Conservation (phyloP, 345 rosid species). For the Dipteronia dyeriana region DNA sequence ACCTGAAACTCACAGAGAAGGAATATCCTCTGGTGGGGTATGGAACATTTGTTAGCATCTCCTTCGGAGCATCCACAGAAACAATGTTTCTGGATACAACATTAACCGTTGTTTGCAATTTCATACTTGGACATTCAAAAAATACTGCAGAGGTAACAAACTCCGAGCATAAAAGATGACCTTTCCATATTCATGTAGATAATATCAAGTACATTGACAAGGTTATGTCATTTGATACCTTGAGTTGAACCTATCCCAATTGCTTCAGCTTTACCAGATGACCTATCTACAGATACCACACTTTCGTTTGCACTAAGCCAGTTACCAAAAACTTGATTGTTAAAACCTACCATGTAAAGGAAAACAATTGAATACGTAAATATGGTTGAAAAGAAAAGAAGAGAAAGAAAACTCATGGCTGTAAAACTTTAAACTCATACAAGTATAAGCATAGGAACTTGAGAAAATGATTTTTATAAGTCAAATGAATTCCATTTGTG, state of each 20-base stretch:
- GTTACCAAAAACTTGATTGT: constrained; percentile 53
- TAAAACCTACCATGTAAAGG: constrained; percentile 43
- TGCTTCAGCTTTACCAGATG: constrained; percentile 74
- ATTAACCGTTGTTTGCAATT: constrained; percentile 63
- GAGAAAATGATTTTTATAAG: neutral
- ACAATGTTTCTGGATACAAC: constrained; percentile 60
- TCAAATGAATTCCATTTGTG: neutral
- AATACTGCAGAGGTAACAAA: constrained; percentile 50
- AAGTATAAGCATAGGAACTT: neutral
- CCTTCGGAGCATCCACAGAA: constrained; percentile 68
- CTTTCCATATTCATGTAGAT: constrained; percentile 1
- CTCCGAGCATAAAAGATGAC: constrained; percentile 16
- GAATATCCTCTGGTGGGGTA: constrained; percentile 69
- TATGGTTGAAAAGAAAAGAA: neutral
- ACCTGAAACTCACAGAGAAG: constrained; percentile 82
- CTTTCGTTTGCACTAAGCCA: constrained; percentile 72
- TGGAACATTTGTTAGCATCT: constrained; percentile 73
- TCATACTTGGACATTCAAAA: constrained; percentile 58
- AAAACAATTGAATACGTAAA: neutral
- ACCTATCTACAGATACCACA: constrained; percentile 51
- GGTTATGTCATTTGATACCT: constrained; percentile 42
- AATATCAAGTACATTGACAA: constrained; percentile 9
- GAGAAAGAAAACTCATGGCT: neutral
- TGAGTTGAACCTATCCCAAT: constrained; percentile 66
- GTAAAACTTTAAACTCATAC: neutral